Conservation (phyloP, 179 eudicot genomes). For the Vitellaria paradoxa region DNA sequence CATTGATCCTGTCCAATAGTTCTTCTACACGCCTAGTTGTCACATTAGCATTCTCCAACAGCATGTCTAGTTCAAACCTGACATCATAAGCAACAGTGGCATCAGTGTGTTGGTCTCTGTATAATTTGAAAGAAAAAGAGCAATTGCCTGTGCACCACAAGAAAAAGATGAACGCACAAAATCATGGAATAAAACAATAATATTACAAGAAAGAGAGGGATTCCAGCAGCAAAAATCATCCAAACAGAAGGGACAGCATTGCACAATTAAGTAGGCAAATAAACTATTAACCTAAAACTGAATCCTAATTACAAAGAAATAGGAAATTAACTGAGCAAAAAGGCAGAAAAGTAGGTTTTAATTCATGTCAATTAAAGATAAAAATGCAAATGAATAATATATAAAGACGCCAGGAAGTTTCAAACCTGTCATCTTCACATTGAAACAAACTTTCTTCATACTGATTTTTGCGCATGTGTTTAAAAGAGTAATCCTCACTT, state of each 20-base stretch:
- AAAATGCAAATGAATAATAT: neutral
- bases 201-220: neutral
- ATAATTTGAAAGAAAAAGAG: neutral
- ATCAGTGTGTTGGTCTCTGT: neutral
- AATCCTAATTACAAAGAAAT: neutral
- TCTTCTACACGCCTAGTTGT: slow-evolving; percentile 74
- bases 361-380: neutral
- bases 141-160: neutral
- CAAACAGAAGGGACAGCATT: neutral
- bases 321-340: neutral
- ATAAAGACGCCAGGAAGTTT: neutral
- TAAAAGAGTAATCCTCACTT: slow-evolving; percentile 92
- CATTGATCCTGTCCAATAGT: slow-evolving; percentile 55
- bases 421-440: slow-evolving; percentile 95
- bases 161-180: neutral
- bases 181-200: neutral
- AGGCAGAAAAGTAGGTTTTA: neutral
- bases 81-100: slow-evolving; percentile 11
- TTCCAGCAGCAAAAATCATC: neutral
- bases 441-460: slow-evolving; percentile 92
- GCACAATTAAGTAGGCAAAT: neutral
- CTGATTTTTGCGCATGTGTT: slow-evolving; percentile 94
- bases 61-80: slow-evolving; percentile 94
- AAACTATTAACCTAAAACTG: neutral
- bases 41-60: slow-evolving; percentile 65